Percentiles rank a stretch among this genome's conserved stretches.
Conservation (phyloP, 2,329 filamentous ascomycete species). For the Alternaria incomplexa region DNA sequence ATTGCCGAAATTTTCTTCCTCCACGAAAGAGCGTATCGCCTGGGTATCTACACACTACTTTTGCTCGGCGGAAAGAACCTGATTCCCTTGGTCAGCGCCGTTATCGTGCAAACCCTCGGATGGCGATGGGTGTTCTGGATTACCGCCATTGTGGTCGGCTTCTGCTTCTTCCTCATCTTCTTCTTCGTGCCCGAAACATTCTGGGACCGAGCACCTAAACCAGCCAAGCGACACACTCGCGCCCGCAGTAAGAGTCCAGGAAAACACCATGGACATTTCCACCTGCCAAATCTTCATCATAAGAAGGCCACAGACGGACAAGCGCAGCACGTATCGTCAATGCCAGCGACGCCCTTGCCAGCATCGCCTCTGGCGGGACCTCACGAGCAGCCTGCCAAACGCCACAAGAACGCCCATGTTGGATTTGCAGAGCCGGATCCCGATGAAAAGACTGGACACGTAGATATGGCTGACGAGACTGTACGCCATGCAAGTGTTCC, state of each 20-base stretch:
- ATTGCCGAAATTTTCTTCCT: conserved; percentile 97
- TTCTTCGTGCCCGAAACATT: conserved; percentile 95
- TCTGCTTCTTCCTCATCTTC: conserved; percentile 75
- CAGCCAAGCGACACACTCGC: conserved; percentile 47
- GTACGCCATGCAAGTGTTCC: conserved; percentile 7
- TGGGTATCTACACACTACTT: conserved; percentile 91
- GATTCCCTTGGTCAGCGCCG: conserved; percentile 84
- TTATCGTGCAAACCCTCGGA: conserved; percentile 74
- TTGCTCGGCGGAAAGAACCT: conserved; percentile 91
- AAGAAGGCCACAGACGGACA: conserved; percentile 22
- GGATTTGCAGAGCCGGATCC: conserved; percentile 57
- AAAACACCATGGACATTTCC: conserved; percentile 35
- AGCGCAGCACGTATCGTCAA: background rate
- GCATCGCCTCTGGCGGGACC: conserved; percentile 5
- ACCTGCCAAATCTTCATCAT: conserved; percentile 26
- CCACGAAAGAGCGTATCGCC: conserved; percentile 88
- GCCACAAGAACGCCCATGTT: conserved; percentile 47
- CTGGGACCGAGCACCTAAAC: conserved; percentile 81
- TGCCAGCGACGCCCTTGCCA: conserved; percentile 5
- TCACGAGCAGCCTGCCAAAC: conserved; percentile 11
- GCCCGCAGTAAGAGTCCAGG: conserved; percentile 36
- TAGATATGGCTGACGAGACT: conserved; percentile 54
- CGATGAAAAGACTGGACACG: background rate
- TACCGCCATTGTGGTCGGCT: conserved; percentile 78
- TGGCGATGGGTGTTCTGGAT: conserved; percentile 97